Conservation (phyloP, 139 green algal species). For the Volvox reticuliferus region DNA sequence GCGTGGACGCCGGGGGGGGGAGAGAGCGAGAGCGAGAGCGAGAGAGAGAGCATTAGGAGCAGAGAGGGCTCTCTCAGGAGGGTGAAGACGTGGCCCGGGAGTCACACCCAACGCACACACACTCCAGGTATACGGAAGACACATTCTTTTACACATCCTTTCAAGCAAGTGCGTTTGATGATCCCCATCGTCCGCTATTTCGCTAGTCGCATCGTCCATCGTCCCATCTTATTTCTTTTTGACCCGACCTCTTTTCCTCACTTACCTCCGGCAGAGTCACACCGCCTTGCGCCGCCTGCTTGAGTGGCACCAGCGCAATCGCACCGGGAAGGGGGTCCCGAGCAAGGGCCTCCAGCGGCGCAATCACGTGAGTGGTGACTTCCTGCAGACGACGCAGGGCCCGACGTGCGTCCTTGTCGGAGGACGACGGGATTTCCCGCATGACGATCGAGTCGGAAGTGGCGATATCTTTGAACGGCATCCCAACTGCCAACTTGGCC, state of each 20-base stretch:
- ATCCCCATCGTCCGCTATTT: too few species aligned
- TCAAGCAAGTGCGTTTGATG: too few species aligned
- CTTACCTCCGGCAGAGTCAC: conserved; percentile 60
- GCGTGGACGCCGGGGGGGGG: too few species aligned
- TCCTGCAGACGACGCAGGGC: conserved; percentile 91
- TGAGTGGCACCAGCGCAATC: conserved; percentile 79
- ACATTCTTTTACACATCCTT: too few species aligned
- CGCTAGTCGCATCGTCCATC: too few species aligned
- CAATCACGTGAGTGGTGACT: conserved; percentile 89
- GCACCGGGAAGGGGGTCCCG: conserved; percentile 82
- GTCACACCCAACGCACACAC: too few species aligned
- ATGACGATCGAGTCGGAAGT: conserved; percentile 94
- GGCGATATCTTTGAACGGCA: conserved; percentile 99
- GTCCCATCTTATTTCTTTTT: too few species aligned
- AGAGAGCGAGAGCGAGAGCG: not conserved
- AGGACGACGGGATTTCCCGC: conserved; percentile 71
- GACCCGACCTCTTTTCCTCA: not conserved
- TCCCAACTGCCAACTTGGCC: conserved; percentile 96
- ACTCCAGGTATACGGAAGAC: too few species aligned
- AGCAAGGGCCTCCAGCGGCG: conserved; percentile 75
- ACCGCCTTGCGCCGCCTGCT: conserved; percentile 47
- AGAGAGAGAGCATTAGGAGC: too few species aligned
- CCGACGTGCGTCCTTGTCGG: conserved; percentile 71
- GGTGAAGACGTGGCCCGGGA: too few species aligned
- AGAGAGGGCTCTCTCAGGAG: too few species aligned